Conservation (phyloP, 2,329 filamentous ascomycete species). For the Botrytis hyacinthi region DNA sequence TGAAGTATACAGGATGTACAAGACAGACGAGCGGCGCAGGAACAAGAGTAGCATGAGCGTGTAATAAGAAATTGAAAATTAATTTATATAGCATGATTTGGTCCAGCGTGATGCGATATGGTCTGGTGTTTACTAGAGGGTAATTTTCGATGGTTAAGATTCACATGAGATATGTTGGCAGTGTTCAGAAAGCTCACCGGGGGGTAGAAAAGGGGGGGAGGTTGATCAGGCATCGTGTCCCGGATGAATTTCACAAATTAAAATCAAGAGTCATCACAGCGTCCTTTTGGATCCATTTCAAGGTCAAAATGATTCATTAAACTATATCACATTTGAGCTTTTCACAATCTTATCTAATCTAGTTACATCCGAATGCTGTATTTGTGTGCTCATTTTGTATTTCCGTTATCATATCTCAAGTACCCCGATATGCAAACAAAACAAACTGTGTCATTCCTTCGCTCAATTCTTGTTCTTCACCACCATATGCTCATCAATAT, state of each 20-base stretch:
- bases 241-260: background rate
- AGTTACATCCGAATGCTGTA: background rate
- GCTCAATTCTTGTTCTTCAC: background rate
- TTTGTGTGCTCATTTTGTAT: background rate
- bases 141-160: background rate
- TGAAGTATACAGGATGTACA: conserved; percentile 7
- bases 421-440: background rate
- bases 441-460: no score
- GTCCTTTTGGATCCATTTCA: background rate
- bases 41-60: background rate
- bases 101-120: background rate
- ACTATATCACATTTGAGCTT: background rate
- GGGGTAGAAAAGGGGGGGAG: background rate
- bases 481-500: no score
- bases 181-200: background rate
- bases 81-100: background rate
- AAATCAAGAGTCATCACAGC: background rate
- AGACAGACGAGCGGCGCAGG: background rate
- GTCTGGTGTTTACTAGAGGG: background rate
- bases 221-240: background rate
- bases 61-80: conserved; percentile 13
- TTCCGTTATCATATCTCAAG: background rate
- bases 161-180: background rate
- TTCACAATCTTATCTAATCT: background rate
- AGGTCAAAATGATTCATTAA: no score